Conservation (phyloP, 148 eudicot species). For the Spergularia marina region DNA sequence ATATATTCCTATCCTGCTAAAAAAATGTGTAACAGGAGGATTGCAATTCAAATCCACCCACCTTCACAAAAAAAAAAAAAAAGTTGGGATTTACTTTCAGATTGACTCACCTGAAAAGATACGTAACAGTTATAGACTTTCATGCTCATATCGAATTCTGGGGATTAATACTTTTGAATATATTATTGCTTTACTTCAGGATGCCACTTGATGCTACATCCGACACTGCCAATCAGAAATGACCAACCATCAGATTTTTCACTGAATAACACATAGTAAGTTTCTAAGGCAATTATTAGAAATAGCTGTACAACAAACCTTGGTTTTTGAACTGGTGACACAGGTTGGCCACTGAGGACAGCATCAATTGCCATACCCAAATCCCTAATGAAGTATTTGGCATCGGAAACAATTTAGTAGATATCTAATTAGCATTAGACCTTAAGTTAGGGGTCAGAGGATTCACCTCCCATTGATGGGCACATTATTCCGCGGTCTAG, state of each 20-base stretch:
- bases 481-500: slow-evolving; percentile 72
- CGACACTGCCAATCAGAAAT: slow-evolving; percentile 40
- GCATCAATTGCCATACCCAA: slow-evolving; percentile 74
- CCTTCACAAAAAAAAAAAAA: too few relatives aligned
- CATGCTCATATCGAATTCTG: background rate
- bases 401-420: slow-evolving; percentile 1
- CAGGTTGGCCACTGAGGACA: slow-evolving; percentile 80
- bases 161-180: background rate
- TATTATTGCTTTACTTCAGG: slow-evolving; percentile 30
- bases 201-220: slow-evolving; percentile 75
- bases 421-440: background rate
- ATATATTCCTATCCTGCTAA: background rate
- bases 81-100: background rate
- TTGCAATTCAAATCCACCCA: background rate
- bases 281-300: background rate
- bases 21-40: slow-evolving; percentile 1
- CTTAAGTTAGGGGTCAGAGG: slow-evolving; percentile 1
- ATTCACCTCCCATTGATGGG: slow-evolving; percentile 78
- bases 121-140: background rate
- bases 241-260: background rate
- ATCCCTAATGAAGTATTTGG: slow-evolving; percentile 47
- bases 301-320: slow-evolving; percentile 24
- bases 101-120: slow-evolving; percentile 9
- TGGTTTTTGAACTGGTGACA: slow-evolving; percentile 45
- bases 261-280: background rate